Conservation (phyloP, 352 stramenopile species). For the Phytophthora aleatoria region DNA sequence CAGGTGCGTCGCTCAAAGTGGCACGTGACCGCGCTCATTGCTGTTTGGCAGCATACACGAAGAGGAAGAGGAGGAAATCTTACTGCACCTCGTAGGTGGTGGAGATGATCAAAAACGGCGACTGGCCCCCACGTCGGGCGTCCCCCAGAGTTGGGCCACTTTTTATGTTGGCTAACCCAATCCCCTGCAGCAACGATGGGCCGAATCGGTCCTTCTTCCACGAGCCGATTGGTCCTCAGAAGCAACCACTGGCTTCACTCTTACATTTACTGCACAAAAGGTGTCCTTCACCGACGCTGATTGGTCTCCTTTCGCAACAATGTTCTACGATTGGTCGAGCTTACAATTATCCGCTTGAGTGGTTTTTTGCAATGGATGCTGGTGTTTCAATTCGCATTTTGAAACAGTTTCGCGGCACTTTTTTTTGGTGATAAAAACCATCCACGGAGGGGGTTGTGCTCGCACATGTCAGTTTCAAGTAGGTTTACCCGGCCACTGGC, state of each 20-base stretch:
- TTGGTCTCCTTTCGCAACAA: background rate
- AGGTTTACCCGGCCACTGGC: too few relatives aligned
- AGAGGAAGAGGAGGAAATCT: conserved; percentile 4
- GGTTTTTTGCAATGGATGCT: too few relatives aligned
- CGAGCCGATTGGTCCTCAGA: conserved; percentile 21
- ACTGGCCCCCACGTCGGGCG: conserved; percentile 5
- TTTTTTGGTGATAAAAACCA: too few relatives aligned
- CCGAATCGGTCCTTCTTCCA: conserved; percentile 35
- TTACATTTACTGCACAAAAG: background rate
- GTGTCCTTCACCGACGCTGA: conserved; percentile 14
- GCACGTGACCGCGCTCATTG: conserved; percentile 42
- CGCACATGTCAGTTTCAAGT: too few relatives aligned
- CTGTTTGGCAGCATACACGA: background rate
- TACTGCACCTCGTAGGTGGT: background rate
- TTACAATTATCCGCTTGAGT: background rate
- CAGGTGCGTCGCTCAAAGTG: conserved; percentile 48
- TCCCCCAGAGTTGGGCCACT: conserved; percentile 22
- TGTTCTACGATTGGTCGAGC: background rate
- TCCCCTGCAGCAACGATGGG: conserved; percentile 18
- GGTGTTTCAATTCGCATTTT: too few relatives aligned
- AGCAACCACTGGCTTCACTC: conserved; percentile 14
- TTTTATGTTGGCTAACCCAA: conserved; percentile 15
- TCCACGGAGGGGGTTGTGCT: too few relatives aligned
- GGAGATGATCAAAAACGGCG: conserved; percentile 15
- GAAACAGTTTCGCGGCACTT: too few relatives aligned